Conservation (phyloP, 495 filamentous ascomycete genomes). For the Parathielavia appendiculata region DNA sequence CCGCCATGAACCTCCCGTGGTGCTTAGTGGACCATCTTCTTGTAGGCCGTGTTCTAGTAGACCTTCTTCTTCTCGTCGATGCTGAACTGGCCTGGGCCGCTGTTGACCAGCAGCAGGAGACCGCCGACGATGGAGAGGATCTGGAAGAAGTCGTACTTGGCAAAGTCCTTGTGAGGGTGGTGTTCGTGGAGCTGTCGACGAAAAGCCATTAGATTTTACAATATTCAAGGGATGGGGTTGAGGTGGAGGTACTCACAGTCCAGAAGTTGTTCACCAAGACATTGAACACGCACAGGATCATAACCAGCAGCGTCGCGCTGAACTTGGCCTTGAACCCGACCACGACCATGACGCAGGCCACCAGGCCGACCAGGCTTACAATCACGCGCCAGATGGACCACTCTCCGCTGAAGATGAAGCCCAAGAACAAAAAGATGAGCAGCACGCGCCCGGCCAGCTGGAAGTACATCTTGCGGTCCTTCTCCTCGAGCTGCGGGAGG, state of each 20-base stretch:
- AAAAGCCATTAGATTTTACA: background rate
- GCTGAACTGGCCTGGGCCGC: conserved; percentile 93
- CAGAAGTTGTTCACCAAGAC: conserved; percentile 99
- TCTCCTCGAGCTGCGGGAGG: conserved; percentile 89
- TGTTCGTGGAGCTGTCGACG: conserved; percentile 79
- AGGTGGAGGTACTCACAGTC: conserved; percentile 65
- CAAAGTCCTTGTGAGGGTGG: conserved; percentile 98
- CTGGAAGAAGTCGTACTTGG: conserved; percentile 99
- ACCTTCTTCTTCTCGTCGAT: conserved; percentile 99
- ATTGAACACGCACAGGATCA: conserved; percentile 95
- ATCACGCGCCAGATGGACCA: conserved; percentile 83
- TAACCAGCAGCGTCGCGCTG: conserved; percentile 88
- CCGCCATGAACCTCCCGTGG: background rate
- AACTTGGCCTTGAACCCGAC: conserved; percentile 99
- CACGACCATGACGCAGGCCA: conserved; percentile 97
- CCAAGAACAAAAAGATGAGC: conserved; percentile 92
- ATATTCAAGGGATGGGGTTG: background rate
- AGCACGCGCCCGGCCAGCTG: conserved; percentile 95
- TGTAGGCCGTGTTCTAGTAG: too few relatives aligned
- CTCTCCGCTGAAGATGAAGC: conserved; percentile 90
- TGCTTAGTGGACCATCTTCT: too few relatives aligned
- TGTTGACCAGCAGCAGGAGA: conserved; percentile 92
- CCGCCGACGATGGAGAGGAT: conserved; percentile 97
- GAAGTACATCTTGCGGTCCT: conserved; percentile 99
- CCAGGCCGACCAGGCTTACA: conserved; percentile 75